These are phyloP conservation scores for Taphrina communis DNA, from an alignment of 1,139 yeast genomes.

Conservation along the genomic window DNA sequence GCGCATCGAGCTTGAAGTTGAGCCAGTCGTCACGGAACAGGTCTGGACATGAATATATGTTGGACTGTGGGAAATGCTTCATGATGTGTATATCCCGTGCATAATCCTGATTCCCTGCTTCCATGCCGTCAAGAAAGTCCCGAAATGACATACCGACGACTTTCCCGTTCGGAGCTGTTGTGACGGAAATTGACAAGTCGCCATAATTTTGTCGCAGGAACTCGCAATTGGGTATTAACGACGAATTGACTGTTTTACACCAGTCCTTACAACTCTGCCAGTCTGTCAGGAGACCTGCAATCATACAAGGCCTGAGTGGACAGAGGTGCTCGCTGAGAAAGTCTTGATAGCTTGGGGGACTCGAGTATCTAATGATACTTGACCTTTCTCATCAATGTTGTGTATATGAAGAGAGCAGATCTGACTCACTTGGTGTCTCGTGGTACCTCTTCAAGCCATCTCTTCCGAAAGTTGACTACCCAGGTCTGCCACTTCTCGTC, in stretches of 20 bases:
- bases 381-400: neutral
- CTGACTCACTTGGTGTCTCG: slow-evolving; percentile 23
- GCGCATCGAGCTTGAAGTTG: slow-evolving; percentile 29
- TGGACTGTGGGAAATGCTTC: slow-evolving; percentile 13
- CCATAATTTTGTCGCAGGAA: slow-evolving; percentile 23
- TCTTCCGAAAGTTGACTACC: slow-evolving; percentile 16
- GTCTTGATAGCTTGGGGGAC: slow-evolving; percentile 16
- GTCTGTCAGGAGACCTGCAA: slow-evolving; percentile 22
- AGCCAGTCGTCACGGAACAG: slow-evolving; percentile 42
- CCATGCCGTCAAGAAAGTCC: slow-evolving; percentile 22
- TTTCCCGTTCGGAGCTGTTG: neutral
- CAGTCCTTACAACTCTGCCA: slow-evolving; percentile 31
- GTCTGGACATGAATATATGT: slow-evolving; percentile 26
- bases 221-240: slow-evolving; percentile 22
- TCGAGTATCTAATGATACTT: slow-evolving; percentile 8
- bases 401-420: neutral
- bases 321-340: slow-evolving; percentile 27
- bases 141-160: neutral
- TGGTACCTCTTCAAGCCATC: slow-evolving; percentile 26
- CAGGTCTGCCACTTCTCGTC: slow-evolving; percentile 30
- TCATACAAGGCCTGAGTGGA: slow-evolving; percentile 36
- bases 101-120: slow-evolving; percentile 12
- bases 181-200: slow-evolving; percentile 14
- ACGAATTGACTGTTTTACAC: slow-evolving; percentile 2
- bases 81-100: slow-evolving; percentile 38